Conservation (phyloP, 1,284 basidiomycete species). For the Ganoderma leucocontextum region DNA sequence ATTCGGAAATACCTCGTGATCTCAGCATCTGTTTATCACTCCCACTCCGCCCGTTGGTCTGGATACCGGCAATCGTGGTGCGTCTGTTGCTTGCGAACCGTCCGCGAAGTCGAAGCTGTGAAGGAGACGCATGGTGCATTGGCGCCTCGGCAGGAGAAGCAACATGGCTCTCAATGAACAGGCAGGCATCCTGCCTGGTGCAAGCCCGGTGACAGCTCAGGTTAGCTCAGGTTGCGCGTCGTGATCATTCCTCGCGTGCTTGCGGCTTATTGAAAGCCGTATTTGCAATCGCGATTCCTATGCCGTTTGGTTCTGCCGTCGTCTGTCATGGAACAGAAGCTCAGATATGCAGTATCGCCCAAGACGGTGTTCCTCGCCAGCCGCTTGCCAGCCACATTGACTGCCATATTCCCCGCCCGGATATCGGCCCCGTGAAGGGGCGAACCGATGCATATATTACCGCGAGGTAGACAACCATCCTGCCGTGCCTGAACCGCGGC, state of each 20-base stretch:
- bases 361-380: background rate
- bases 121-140: constrained; percentile 19
- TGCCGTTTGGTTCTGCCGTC: constrained; percentile 9
- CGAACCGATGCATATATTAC: background rate
- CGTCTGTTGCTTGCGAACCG: background rate
- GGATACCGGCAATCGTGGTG: constrained; percentile 10
- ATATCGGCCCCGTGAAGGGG: background rate
- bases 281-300: background rate
- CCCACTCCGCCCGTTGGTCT: background rate
- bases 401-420: background rate
- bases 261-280: constrained; percentile 9
- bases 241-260: constrained; percentile 16
- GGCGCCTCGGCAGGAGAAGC: constrained; percentile 16
- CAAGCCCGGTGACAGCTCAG: background rate
- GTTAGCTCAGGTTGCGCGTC: background rate
- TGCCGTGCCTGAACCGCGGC: background rate
- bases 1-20: background rate
- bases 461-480: background rate
- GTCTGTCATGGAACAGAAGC: background rate
- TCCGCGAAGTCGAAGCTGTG: constrained; percentile 19
- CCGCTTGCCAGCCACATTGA: constrained; percentile 12
- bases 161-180: constrained; percentile 17
- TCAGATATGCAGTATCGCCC: background rate
- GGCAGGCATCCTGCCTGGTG: background rate
- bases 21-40: background rate